A percentile compares a stretch with the other conserved stretches of the same genome.
Evolutionary conservation across 1,284 basidiomycete genomes (phyloP).

Genomic region (Naganishia cerealis): DNA sequence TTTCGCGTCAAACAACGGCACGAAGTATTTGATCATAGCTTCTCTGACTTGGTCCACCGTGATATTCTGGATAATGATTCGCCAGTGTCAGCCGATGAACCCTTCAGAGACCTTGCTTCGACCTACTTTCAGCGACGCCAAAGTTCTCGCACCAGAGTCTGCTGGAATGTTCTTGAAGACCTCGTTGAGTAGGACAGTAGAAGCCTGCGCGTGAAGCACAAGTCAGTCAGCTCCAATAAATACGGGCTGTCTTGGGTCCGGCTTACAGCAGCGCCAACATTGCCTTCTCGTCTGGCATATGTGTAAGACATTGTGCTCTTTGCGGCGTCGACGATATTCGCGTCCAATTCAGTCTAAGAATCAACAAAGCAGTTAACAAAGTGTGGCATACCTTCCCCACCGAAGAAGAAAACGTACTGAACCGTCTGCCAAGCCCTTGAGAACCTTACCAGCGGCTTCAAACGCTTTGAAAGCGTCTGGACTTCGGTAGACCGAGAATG

Average conservation of each 20-base stretch:
- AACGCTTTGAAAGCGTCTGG: slow-evolving; percentile 85
- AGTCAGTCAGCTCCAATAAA: slow-evolving; percentile 40
- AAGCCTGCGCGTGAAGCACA: slow-evolving; percentile 59
- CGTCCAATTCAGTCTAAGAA: slow-evolving; percentile 74
- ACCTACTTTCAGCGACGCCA: slow-evolving; percentile 66
- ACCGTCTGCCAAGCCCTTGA: slow-evolving; percentile 73
- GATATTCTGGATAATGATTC: slow-evolving; percentile 58
- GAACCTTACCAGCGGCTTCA: slow-evolving; percentile 72
- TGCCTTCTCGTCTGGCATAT: slow-evolving; percentile 78
- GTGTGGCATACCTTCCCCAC: neutral
- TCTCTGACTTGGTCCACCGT: slow-evolving; percentile 73
- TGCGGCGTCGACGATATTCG: slow-evolving; percentile 82
- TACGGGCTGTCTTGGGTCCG: neutral
- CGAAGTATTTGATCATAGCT: slow-evolving; percentile 71
- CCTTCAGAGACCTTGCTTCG: neutral
- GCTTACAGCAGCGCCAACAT: slow-evolving; percentile 74
- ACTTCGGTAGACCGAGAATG: slow-evolving; percentile 79
- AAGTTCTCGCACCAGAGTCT: slow-evolving; percentile 69
- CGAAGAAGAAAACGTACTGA: slow-evolving; percentile 61
- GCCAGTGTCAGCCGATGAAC: neutral
- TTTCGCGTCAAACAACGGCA: slow-evolving; percentile 79
- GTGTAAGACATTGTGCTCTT: slow-evolving; percentile 86
- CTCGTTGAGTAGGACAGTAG: slow-evolving; percentile 80
- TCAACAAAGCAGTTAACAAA: neutral
- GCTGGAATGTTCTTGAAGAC: slow-evolving; percentile 75